phyloP scores from a whole-genome alignment of 2,329 filamentous ascomycete species.

The Aspergillus spinulosporus region DNA sequence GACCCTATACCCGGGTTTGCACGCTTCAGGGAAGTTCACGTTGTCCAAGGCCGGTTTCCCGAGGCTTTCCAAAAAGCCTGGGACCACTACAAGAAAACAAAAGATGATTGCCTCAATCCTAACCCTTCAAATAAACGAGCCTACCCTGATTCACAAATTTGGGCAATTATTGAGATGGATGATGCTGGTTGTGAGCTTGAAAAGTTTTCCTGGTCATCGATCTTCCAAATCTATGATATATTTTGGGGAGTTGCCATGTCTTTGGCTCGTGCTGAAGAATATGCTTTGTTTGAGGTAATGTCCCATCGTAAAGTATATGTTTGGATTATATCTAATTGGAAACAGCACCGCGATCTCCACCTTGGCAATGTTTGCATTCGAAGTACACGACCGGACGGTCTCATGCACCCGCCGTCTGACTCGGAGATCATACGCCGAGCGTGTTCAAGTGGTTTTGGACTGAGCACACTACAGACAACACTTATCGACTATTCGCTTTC shows the following conservation, averaged over 20 bases:
- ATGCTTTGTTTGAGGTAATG: conserved; percentile 57
- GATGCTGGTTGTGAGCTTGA: conserved; percentile 63
- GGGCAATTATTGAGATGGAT: conserved; percentile 67
- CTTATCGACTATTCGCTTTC: conserved; percentile 70
- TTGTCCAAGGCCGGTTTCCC: conserved; percentile 59
- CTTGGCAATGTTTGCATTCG: conserved; percentile 66
- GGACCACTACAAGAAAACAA: conserved; percentile 41
- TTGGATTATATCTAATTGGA: conserved; percentile 14
- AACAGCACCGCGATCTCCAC: conserved; percentile 63
- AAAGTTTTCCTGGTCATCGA: conserved; percentile 43
- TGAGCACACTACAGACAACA: conserved; percentile 60
- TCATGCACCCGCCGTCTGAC: conserved; percentile 37
- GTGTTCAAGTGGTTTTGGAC: conserved; percentile 49
- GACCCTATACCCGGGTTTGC: conserved; percentile 63
- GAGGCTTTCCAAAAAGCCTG: conserved; percentile 51
- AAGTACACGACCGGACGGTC: conserved; percentile 32
- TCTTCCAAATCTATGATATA: conserved; percentile 59
- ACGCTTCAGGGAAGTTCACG: conserved; percentile 59
- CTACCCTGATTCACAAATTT: conserved; percentile 59
- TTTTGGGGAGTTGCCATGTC: conserved; percentile 67
- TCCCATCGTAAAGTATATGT: not conserved
- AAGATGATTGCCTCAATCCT: conserved; percentile 54
- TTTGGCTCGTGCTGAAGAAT: conserved; percentile 61
- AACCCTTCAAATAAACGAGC: conserved; percentile 56
- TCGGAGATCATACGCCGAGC: conserved; percentile 31